These are phyloP conservation scores for Plasmodium ovale DNA, from an alignment of 169 alveolate genomes.

Conservation along the genomic window DNA sequence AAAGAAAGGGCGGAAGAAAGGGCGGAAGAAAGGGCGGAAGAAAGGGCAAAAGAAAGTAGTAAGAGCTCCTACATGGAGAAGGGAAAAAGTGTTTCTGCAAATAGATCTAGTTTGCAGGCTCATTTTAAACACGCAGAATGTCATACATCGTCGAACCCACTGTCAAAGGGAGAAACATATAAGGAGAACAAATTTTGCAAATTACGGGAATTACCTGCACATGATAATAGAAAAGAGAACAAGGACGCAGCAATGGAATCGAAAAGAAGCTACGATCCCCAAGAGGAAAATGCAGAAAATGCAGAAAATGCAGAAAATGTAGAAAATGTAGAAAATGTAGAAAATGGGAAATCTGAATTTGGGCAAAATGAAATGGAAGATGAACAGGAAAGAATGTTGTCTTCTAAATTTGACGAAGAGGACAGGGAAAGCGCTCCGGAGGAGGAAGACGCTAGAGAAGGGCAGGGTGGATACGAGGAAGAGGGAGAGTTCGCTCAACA, in stretches of 20 bases:
- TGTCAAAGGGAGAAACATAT: too few species aligned
- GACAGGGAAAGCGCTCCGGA: not conserved
- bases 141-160: too few species aligned
- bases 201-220: too few species aligned
- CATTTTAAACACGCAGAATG: too few species aligned
- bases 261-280: not conserved
- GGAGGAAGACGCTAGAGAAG: not conserved
- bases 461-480: not conserved
- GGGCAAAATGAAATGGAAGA: too few species aligned
- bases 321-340: not conserved
- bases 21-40: not conserved
- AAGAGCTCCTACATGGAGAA: not conserved
- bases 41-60: not conserved
- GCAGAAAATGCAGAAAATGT: not conserved
- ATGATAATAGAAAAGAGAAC: not conserved
- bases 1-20: not conserved
- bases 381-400: too few species aligned
- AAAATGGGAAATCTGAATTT: too few species aligned
- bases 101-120: not conserved
- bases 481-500: not conserved
- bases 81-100: not conserved
- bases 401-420: slow-evolving; percentile 11
- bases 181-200: too few species aligned
- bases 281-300: not conserved
- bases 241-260: not conserved